phyloP scores from a whole-genome alignment of 73 alveolate species.

The Paramecium pentaurelia region DNA sequence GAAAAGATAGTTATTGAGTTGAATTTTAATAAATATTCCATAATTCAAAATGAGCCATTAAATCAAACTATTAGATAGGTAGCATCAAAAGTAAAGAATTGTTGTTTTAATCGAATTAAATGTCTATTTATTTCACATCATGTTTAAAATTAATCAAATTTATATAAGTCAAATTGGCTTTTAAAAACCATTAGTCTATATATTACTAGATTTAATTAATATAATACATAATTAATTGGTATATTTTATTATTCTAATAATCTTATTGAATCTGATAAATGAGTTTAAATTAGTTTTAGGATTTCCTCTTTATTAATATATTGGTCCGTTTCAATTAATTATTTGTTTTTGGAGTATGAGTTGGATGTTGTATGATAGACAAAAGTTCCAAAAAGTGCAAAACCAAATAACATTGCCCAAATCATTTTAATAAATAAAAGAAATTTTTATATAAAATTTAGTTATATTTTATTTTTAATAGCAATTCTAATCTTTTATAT shows the following conservation, averaged over 20 bases:
- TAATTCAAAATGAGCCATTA: not conserved
- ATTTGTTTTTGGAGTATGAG: too few species aligned
- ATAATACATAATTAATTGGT: not conserved
- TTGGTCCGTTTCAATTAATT: too few species aligned
- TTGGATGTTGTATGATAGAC: too few species aligned
- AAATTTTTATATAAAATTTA: too few species aligned
- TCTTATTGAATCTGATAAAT: not conserved
- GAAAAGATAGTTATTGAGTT: not conserved
- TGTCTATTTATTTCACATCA: not conserved
- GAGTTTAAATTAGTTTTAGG: not conserved
- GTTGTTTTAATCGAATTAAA: not conserved
- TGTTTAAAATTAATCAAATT: too few species aligned
- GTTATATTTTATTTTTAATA: too few species aligned
- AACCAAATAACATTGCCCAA: too few species aligned
- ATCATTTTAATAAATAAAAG: too few species aligned
- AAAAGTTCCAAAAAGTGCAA: too few species aligned
- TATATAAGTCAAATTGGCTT: not conserved
- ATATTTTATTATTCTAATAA: not conserved
- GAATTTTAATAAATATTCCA: not conserved
- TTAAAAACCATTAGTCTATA: not conserved
- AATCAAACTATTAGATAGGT: not conserved
- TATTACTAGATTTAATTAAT: not conserved
- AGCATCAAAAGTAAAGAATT: not conserved
- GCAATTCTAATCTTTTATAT: too few species aligned
- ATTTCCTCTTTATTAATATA: too few species aligned